Percentiles rank a stretch among this genome's conserved stretches.
Conservation (phyloP, 1,139 yeast species). For the Hanseniaspora uvarum region DNA sequence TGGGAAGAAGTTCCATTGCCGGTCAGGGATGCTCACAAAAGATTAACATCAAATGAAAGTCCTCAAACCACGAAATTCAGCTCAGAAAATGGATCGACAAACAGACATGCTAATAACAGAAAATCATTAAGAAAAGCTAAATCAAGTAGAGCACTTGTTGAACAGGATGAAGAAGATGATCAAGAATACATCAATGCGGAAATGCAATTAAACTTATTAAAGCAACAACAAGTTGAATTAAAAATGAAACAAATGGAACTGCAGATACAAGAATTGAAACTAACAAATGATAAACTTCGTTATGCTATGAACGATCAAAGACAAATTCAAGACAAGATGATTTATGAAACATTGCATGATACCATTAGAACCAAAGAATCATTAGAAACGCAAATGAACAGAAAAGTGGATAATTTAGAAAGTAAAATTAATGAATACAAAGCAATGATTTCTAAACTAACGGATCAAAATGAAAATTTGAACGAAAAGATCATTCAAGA, state of each 20-base stretch:
- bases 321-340: constrained; percentile 25
- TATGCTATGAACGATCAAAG: constrained; percentile 27
- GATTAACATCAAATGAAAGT: constrained; percentile 10
- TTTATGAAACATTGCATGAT: constrained; percentile 23
- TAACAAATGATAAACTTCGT: constrained; percentile 30
- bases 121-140: constrained; percentile 13
- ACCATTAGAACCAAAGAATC: constrained; percentile 18
- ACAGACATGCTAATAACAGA: background rate
- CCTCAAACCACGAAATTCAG: background rate
- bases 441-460: constrained; percentile 23
- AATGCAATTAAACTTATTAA: constrained; percentile 15
- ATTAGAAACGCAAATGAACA: constrained; percentile 24
- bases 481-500: background rate
- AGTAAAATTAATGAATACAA: constrained; percentile 27
- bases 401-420: constrained; percentile 28
- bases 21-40: constrained; percentile 14
- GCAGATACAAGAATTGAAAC: constrained; percentile 28
- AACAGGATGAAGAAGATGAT: constrained; percentile 8
- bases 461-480: constrained; percentile 4
- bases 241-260: constrained; percentile 29
- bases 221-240: constrained; percentile 23
- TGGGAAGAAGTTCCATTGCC: constrained; percentile 17
- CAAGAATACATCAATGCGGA: constrained; percentile 15
- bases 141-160: constrained; percentile 6
- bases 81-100: background rate